Evolutionary conservation across 1,284 basidiomycete species (phyloP), one percentile per base, ranked within the genome.

Genomic region (Mycena sp.): DNA sequence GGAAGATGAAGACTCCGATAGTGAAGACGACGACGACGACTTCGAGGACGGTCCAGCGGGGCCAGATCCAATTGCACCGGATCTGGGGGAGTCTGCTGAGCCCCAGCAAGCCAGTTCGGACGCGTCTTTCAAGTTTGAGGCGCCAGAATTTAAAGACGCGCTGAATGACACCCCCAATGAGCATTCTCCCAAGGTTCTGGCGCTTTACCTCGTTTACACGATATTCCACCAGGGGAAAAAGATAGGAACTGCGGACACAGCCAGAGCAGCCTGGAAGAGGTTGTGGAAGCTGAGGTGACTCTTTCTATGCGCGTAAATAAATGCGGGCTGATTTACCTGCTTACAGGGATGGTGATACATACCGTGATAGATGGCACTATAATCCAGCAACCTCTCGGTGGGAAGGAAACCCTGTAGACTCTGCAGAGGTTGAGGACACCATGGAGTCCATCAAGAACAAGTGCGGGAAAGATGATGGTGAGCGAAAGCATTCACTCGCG

Each of bases 401-500:
- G 23, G 43, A 44, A n/a, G 46, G 63, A 2, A 65, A 65, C 41
- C 63, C 63, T 12, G 35, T 37, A 0, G 43, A 55, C n/a, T 57
- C 58, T 3, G 45, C 63, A 3, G 40, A 61, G 28, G 58, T 65
- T 21, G 45, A 65, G 26, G 46, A 61, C 16, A 52, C 23, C 1
- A 48, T 61, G 32, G 29, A 35, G 16, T 25, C 63, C 2, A 61
- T 59, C 26, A 61, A 61, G 19, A 60, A 65, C 38, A 65, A 65
- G 25, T 58, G 56, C 16, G 56, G 56, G 14, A 26, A 54, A 14
- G 51, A 56, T 26, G 46, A 35, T 40, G 58, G 50, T 4, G 46
- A 65, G 1, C 46, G 63, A 0, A 61, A 51, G 12, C 63, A 65
- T 32, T 56, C 53, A 2, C 44, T 46, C 9, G 51, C 58, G n/a